Conservation (phyloP, 345 rosid species). For the Isatis tinctoria region DNA sequence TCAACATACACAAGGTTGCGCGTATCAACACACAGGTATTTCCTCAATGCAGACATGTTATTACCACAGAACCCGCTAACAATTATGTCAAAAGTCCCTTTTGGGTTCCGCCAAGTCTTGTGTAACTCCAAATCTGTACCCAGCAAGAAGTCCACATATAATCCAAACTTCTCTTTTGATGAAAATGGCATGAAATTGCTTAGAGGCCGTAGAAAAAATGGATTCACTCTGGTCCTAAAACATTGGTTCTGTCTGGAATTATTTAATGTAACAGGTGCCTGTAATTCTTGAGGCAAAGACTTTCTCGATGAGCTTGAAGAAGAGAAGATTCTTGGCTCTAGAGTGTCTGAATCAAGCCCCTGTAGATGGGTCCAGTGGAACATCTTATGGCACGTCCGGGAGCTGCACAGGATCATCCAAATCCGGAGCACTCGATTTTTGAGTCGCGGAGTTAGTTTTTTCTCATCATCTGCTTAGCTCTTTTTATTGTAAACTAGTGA, state of each 20-base stretch:
- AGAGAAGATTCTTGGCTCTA: conserved; percentile 67
- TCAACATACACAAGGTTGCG: conserved; percentile 75
- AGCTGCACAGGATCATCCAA: conserved; percentile 64
- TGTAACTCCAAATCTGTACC: neutral
- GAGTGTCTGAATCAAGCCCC: conserved; percentile 97
- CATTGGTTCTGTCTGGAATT: neutral
- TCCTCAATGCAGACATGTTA: neutral
- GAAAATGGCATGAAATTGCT: neutral
- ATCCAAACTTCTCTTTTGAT: neutral
- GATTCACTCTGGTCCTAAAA: neutral
- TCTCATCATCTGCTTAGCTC: neutral
- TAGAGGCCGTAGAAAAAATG: neutral
- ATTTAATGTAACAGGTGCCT: conserved; percentile 55
- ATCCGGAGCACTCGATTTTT: conserved; percentile 65
- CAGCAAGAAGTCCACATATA: neutral
- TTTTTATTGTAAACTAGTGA: neutral
- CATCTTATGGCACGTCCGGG: conserved; percentile 68
- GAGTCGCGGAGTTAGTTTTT: conserved; percentile 21
- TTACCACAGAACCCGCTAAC: neutral
- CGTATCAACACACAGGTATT: conserved; percentile 84
- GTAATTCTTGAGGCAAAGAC: conserved; percentile 79
- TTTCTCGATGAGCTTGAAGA: conserved; percentile 76
- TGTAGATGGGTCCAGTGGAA: conserved; percentile 82
- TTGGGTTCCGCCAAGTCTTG: neutral
- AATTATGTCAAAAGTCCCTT: neutral